phyloP scores from a whole-genome alignment of 208 protist species.

The Leishmania martiniquensis region DNA sequence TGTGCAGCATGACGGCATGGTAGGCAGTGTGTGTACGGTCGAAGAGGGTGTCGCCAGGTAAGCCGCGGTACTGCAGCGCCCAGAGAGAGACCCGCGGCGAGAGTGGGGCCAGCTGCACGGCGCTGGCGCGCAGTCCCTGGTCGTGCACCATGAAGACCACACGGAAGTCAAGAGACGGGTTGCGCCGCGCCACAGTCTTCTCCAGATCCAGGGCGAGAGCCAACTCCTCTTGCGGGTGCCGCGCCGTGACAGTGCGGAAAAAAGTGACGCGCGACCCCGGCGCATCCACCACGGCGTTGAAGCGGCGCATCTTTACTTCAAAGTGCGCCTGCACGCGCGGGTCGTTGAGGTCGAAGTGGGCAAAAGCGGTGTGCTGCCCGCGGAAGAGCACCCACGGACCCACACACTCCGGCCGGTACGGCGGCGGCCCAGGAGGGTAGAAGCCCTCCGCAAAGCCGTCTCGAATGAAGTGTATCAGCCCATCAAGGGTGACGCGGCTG shows the following conservation, averaged over 20 bases:
- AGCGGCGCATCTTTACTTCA: slow-evolving; percentile 54
- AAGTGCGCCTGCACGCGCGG: slow-evolving; percentile 55
- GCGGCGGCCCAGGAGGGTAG: slow-evolving; percentile 62
- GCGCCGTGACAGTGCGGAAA: slow-evolving; percentile 74
- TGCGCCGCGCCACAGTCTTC: slow-evolving; percentile 40
- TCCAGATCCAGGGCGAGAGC: slow-evolving; percentile 39
- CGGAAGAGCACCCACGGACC: slow-evolving; percentile 78
- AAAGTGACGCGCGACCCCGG: slow-evolving; percentile 54
- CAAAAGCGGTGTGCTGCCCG: slow-evolving; percentile 80
- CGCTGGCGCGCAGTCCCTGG: slow-evolving; percentile 43
- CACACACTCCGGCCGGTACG: slow-evolving; percentile 78
- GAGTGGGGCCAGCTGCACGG: slow-evolving; percentile 54
- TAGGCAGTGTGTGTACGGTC: slow-evolving; percentile 55
- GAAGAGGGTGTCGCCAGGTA: slow-evolving; percentile 46
- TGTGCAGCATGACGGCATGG: slow-evolving; percentile 46
- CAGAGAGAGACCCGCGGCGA: slow-evolving; percentile 56
- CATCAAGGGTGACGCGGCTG: slow-evolving; percentile 69
- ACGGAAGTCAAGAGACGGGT: slow-evolving; percentile 51
- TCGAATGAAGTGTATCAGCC: slow-evolving; percentile 62
- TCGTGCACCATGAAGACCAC: slow-evolving; percentile 77
- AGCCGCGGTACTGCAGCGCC: slow-evolving; percentile 52
- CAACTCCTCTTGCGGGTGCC: slow-evolving; percentile 61
- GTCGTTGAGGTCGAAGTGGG: slow-evolving; percentile 82
- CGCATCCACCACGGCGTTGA: slow-evolving; percentile 43
- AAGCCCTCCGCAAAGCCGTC: slow-evolving; percentile 71